Base-by-base conservation (phyloP, 1,284 basidiomycete genomes). In the Coniophora puteana region DNA sequence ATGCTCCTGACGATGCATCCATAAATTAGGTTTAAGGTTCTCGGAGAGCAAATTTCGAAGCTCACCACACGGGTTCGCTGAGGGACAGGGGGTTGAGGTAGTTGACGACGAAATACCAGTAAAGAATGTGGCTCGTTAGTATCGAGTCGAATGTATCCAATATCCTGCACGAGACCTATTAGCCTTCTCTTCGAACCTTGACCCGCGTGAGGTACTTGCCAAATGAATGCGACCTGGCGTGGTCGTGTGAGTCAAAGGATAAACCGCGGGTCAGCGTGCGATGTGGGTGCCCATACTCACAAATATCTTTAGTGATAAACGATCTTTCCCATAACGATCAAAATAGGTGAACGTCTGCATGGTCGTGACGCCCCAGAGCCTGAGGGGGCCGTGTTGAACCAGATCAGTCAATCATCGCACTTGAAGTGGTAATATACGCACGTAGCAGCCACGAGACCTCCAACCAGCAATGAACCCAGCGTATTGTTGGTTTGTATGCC, bases 361-460 rank as follows among this genome's bases (percentile, higher is more conserved):
- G 42, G 71, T 76, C 7, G 76, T 78, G 4, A 80, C 55, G 3
- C 78, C 78, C 66, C 74, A 81, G 10, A 81, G 56, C 18, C 78
- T 80, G 43, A 11, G 35, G 28, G 13, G 35, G 8, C n/a, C n/a
- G n/a, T 13, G 24, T 13, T 16, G 34, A 8, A 34, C 24, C 14
- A 20, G 16, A 8, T 4, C 4, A 4, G 1, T 8, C 21, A 4
- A 17, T 35, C 8, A 35, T 18, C 5, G 8, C 7, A 10, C 7
- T 0, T 13, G 34, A 38, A 29, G 24, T 2, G 35, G 43, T 17
- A 18, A 57, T 69, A 34, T 54, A 76, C 74, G 68, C 66, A 51
- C n/a, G n/a, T n/a, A n/a, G 71, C 65, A 4, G 72, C 69, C 16
- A 68, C 43, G 36, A 75, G 57, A 5, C 67, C 67, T 8, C 74